phyloP scores from a whole-genome alignment of 306 rosid genomes.

The Glycyrrhiza uralensis region DNA sequence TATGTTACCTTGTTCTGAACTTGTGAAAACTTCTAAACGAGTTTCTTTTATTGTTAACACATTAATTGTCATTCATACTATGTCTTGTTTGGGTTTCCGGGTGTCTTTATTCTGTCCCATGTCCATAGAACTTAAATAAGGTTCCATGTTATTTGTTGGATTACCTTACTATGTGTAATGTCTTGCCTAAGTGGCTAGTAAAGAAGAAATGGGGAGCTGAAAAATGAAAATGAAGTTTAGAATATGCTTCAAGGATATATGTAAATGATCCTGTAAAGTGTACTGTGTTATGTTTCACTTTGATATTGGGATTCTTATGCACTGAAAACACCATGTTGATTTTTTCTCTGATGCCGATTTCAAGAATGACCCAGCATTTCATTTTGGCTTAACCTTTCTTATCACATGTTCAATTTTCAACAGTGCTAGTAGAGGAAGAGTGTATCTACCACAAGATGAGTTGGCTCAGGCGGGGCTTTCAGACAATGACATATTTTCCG shows the following conservation, averaged over 20 bases:
- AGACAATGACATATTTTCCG: conserved; percentile 52
- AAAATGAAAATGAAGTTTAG: too few species aligned
- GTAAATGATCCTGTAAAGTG: too few species aligned
- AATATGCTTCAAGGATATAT: too few species aligned
- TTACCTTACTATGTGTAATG: too few species aligned
- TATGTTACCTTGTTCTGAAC: neutral
- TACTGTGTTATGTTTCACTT: neutral
- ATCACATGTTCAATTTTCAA: neutral
- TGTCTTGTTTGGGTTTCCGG: too few species aligned
- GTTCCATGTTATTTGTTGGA: too few species aligned
- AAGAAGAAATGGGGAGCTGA: too few species aligned
- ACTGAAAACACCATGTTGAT: neutral
- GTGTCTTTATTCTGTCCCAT: too few species aligned
- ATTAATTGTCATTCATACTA: too few species aligned
- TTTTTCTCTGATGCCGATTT: neutral
- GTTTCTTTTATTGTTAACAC: neutral
- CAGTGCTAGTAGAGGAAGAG: conserved; percentile 60
- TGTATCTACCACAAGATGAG: conserved; percentile 66
- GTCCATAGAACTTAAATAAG: too few species aligned
- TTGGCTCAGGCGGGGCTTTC: conserved; percentile 59
- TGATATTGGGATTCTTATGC: conserved; percentile 2
- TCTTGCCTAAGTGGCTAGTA: too few species aligned
- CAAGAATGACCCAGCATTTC: neutral
- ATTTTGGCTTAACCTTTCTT: conserved; percentile 3
- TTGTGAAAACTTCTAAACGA: neutral